These are phyloP conservation scores for Corymbia maculata DNA, from an alignment of 345 rosid genomes.

Conservation along the genomic window DNA sequence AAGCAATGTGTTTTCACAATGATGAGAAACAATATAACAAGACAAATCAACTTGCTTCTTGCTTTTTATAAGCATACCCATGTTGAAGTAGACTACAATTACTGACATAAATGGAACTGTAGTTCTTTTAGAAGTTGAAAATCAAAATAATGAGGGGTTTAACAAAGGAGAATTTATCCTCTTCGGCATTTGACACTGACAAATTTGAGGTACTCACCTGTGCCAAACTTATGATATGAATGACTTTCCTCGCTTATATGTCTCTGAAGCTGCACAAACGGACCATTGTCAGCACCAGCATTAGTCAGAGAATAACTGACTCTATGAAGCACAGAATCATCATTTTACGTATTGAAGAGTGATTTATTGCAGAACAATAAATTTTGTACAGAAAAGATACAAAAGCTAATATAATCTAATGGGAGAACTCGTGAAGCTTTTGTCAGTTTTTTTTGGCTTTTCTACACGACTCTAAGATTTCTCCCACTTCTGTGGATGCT, in stretches of 20 bases:
- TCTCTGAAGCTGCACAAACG: constrained; percentile 52
- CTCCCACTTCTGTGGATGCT: neutral
- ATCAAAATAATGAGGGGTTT: neutral
- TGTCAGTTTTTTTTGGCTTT: neutral
- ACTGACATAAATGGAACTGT: neutral
- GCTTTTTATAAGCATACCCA: neutral
- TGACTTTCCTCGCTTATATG: constrained; percentile 66
- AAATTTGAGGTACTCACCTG: constrained; percentile 39
- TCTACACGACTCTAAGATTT: neutral
- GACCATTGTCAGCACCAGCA: neutral
- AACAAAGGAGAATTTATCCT: neutral
- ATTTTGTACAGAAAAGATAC: neutral
- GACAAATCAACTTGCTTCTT: neutral
- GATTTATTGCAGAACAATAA: neutral
- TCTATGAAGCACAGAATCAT: neutral
- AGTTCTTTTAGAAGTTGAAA: neutral
- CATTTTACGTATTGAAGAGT: neutral
- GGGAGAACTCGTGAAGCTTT: neutral
- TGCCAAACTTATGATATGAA: constrained; percentile 85
- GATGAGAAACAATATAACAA: neutral
- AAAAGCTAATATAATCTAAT: neutral
- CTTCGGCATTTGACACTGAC: neutral
- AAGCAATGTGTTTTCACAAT: neutral
- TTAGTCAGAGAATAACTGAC: neutral
- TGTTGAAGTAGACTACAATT: neutral